Evolutionary conservation across 176 grass and related monocot genomes (phyloP).

Genomic region (Tillandsia leiboldiana): DNA sequence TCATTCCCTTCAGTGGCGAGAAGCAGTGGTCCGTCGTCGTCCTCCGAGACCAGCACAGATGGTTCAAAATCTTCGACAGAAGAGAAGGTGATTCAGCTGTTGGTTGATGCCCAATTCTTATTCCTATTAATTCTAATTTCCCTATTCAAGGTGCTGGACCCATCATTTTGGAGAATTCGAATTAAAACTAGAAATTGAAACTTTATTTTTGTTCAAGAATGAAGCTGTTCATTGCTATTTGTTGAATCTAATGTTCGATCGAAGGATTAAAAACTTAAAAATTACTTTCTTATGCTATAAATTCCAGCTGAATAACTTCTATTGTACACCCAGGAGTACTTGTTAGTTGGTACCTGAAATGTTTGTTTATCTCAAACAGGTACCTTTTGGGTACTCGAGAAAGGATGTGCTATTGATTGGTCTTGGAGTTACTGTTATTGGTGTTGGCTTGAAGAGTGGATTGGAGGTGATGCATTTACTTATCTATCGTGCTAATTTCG

Average conservation of each 20-base stretch:
- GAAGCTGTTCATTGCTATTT: background rate
- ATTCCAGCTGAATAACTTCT: background rate
- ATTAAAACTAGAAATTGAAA: too few species aligned
- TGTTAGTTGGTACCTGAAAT: background rate
- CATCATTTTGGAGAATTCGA: too few species aligned
- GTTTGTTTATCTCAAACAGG: constrained; percentile 22
- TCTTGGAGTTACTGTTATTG: constrained; percentile 51
- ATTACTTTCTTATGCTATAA: background rate
- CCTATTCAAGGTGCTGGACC: too few species aligned
- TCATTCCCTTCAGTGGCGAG: constrained; percentile 9
- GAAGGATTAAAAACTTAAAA: background rate
- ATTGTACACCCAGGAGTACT: background rate
- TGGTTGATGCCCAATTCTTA: background rate
- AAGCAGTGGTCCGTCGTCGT: constrained; percentile 29
- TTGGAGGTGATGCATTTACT: constrained; percentile 48
- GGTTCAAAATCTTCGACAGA: constrained; percentile 34
- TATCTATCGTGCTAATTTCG: background rate
- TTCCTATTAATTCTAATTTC: background rate
- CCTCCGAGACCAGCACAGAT: constrained; percentile 28
- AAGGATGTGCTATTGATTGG: constrained; percentile 96
- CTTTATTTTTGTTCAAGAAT: background rate
- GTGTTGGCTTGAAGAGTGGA: constrained; percentile 64
- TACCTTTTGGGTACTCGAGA: constrained; percentile 74
- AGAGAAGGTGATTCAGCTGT: constrained; percentile 39
- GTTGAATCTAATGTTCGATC: background rate